phyloP scores from a whole-genome alignment of 2,329 filamentous ascomycete genomes.

The Neocucurbitaria cava region DNA sequence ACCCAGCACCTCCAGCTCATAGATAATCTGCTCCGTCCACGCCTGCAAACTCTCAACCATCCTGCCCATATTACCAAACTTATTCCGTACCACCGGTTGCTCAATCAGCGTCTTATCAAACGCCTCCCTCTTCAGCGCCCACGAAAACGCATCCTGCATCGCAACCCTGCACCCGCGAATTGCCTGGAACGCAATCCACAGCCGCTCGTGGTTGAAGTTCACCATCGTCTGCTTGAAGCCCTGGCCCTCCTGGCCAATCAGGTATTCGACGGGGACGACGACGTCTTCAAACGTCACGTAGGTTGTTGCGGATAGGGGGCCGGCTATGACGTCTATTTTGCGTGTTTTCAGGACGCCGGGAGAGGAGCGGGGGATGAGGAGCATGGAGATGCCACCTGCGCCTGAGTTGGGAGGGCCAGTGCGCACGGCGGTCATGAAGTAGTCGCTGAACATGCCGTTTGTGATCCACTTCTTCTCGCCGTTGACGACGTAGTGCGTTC shows the following conservation, averaged over 20 bases:
- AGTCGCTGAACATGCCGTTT: constrained; percentile 44
- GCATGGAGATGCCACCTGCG: constrained; percentile 39
- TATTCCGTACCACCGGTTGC: constrained; percentile 42
- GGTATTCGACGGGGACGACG: constrained; percentile 35
- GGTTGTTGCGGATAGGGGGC: constrained; percentile 32
- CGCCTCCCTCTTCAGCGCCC: constrained; percentile 39
- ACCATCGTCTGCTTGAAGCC: constrained; percentile 44
- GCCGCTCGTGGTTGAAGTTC: constrained; percentile 45
- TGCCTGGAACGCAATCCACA: constrained; percentile 42
- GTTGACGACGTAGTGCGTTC: constrained; percentile 47
- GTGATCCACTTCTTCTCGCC: constrained; percentile 51
- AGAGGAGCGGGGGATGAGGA: constrained; percentile 41
- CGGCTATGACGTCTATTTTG: constrained; percentile 32
- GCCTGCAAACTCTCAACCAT: constrained; percentile 37
- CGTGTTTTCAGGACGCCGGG: constrained; percentile 29
- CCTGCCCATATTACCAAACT: constrained; percentile 40
- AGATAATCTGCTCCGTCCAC: constrained; percentile 40
- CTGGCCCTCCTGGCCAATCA: constrained; percentile 38
- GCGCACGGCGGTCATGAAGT: constrained; percentile 44
- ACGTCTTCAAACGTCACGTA: constrained; percentile 45
- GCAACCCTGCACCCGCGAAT: constrained; percentile 36
- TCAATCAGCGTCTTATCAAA: constrained; percentile 43
- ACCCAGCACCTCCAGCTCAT: constrained; percentile 29
- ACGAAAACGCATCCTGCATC: constrained; percentile 38
- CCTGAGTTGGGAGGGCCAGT: constrained; percentile 39